Base-by-base conservation (phyloP, 2,329 filamentous ascomycete genomes). In the Blastomyces silverae region DNA sequence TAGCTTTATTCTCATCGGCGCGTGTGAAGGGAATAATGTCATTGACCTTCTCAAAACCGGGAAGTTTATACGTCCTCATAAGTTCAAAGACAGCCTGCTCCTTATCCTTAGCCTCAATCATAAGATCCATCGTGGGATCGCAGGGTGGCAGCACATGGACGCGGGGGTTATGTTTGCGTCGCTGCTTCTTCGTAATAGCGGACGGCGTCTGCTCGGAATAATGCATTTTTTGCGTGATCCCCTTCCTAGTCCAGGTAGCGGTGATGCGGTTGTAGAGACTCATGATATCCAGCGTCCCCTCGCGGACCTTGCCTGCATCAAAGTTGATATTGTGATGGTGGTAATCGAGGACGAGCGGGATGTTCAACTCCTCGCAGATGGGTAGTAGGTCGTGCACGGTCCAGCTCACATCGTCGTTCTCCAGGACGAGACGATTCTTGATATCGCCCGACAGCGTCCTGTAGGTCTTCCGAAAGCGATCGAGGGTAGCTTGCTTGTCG, bases 41-140 rank as follows among this genome's bases (percentile, higher is more conserved):
- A 69, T 89, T 89, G 73, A 95, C 86, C 0, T 78, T 83, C 25
- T 94, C 82, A 77, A 87, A 90, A 0, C 92, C 92, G 0, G 92
- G 90, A 0, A 97, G 81, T 71, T 88, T 92, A 75, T 92, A 96
- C 0, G 83, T 92, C 28, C 89, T 84, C 92, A 97, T 97, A 22
- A 97, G 82, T 68, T 96, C 91, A 71, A 97, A 96, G 0, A 97
- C 91, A 0, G 93, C 92, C 76, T 97, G 93, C 74, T 97, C 93
- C 77, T 97, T 97, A 73, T 97, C 93, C 75, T 97, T 97, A 59
- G 93, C 93, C 78, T 97, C 93, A 66, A 97, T 97, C 93, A 97
- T 97, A n/a, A 97, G 81, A 73, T 97, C 93, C 89, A 95, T 94
- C 42, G 89, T 87, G 0, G 85, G 80, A 3, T 87, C 82, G 71